A percentile compares a stretch with the other conserved stretches of the same genome.
phyloP scores from a whole-genome alignment of 192 early-diverging fungal genomes.

The Gaertneriomyces sp. region DNA sequence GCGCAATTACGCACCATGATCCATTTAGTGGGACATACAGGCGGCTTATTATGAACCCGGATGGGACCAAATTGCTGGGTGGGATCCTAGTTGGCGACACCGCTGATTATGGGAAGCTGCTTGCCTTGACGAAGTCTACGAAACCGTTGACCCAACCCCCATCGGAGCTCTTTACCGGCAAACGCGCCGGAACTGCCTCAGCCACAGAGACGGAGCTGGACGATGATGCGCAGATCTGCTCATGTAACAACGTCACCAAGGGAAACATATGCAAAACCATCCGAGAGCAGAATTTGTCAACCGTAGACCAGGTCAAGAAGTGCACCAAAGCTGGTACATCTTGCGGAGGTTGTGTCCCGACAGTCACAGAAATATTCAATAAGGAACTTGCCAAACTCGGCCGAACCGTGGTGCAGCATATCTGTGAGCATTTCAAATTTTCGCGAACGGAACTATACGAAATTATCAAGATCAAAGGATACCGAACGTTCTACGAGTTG shows the following conservation, averaged over 20 bases:
- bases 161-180: conserved; percentile 49
- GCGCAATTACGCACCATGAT: conserved; percentile 21
- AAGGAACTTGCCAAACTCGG: conserved; percentile 57
- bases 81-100: conserved; percentile 71
- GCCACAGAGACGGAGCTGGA: conserved; percentile 49
- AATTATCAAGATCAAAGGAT: conserved; percentile 55
- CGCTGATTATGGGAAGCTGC: conserved; percentile 58
- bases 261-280: conserved; percentile 50
- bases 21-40: conserved; percentile 54
- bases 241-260: conserved; percentile 69
- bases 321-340: conserved; percentile 60
- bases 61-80: conserved; percentile 64
- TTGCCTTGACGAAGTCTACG: conserved; percentile 51
- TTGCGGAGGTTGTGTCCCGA: conserved; percentile 63
- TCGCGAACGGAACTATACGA: conserved; percentile 60
- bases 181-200: conserved; percentile 5
- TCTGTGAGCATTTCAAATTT: conserved; percentile 62
- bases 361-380: conserved; percentile 57
- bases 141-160: conserved; percentile 47
- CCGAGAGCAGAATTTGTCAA: conserved; percentile 36
- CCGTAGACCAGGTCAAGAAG: conserved; percentile 54
- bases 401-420: conserved; percentile 45
- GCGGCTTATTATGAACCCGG: conserved; percentile 55
- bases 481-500: conserved; percentile 51
- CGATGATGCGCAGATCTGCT: conserved; percentile 68